Conservation (phyloP, 2,329 filamentous ascomycete genomes). For the Scedosporium aurantiacum region DNA sequence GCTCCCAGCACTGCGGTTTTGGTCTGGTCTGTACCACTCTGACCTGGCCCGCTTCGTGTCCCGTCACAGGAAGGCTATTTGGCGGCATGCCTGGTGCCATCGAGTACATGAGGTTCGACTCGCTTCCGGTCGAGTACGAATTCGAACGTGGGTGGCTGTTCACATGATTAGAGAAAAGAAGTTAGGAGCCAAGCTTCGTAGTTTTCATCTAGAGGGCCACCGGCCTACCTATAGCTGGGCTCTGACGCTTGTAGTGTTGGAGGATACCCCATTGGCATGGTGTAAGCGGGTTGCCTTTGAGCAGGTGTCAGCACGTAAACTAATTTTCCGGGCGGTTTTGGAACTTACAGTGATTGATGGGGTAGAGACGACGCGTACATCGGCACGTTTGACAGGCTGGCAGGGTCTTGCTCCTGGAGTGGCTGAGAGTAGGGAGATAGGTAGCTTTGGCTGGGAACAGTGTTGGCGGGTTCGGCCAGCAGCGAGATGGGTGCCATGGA, state of each 20-base stretch:
- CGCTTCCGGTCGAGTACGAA: conserved; percentile 25
- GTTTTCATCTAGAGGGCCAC: conserved; percentile 2
- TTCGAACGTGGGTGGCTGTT: conserved; percentile 25
- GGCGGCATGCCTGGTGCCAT: conserved; percentile 14
- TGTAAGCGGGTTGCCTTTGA: conserved; percentile 19
- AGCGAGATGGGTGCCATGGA: conserved; percentile 39
- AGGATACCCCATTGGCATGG: conserved; percentile 33
- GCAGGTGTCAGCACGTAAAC: conserved; percentile 18
- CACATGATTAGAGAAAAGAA: conserved; percentile 2
- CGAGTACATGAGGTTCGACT: conserved; percentile 32
- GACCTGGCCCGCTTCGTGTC: conserved; percentile 38
- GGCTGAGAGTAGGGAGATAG: conserved; percentile 39
- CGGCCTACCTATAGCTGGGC: conserved; percentile 29
- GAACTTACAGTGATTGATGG: conserved; percentile 24
- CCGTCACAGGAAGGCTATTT: conserved; percentile 10
- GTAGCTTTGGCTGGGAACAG: conserved; percentile 31
- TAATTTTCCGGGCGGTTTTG: conserved; percentile 16
- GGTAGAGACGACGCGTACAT: conserved; percentile 22
- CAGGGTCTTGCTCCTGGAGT: conserved; percentile 30
- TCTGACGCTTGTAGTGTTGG: conserved; percentile 18
- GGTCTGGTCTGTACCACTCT: conserved; percentile 66
- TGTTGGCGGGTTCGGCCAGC: conserved; percentile 36
- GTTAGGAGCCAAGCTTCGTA: too few relatives aligned
- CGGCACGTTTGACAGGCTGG: conserved; percentile 13
- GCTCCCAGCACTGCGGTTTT: conserved; percentile 96